Evolutionary conservation across 305 asterid genomes (phyloP), one percentile per base, ranked within the genome.

Genomic region (Fraxinus latifolia): DNA sequence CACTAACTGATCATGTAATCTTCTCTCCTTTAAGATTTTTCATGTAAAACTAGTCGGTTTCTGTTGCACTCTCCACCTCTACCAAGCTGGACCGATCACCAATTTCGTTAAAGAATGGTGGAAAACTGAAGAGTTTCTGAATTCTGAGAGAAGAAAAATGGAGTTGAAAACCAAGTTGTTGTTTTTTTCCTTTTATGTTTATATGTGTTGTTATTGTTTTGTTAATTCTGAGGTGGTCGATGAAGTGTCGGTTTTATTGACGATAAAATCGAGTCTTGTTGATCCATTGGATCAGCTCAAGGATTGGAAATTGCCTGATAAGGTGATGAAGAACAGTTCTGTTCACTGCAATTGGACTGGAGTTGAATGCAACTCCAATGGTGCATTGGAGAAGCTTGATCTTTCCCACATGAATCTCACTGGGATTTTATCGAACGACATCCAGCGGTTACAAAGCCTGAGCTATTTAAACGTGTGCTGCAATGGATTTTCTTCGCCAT

Each of bases 331-430:
- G 23, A 82, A 82, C 79, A 29, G 6, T 37, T 80, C 91, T n/a
- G 84, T 23, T 77, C 91, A 87, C 85, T 95, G 98, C 85, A 86
- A 81, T 67, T 95, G 97, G 97, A 85, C 86, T 0, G 98, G 98
- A 76, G 92, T 95, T n/a, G 62, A 74, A 23, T 94, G 98, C 94
- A 90, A 84, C 89, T 78, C 92, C 23, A 73, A 84, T 68, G 97
- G 97, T 70, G 82, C 79, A 0, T 77, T 93, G 0, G 89, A 92
- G 44, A 84, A 47, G 81, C 96, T 95, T 79, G 90, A 92, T 86
- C 93, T 95, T 67, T 89, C 98, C 15, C 78, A 81, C 86, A 89
- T 86, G 97, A 92, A 93, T 86, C 93, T 94, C 34, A 84, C 92
- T 1, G 98, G 97, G 21, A 88, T 37, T 9, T 67, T 94, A 1